Evolutionary conservation across 371 early-diverging fungal genomes (phyloP).

Genomic region (Actinomucor elegans): DNA sequence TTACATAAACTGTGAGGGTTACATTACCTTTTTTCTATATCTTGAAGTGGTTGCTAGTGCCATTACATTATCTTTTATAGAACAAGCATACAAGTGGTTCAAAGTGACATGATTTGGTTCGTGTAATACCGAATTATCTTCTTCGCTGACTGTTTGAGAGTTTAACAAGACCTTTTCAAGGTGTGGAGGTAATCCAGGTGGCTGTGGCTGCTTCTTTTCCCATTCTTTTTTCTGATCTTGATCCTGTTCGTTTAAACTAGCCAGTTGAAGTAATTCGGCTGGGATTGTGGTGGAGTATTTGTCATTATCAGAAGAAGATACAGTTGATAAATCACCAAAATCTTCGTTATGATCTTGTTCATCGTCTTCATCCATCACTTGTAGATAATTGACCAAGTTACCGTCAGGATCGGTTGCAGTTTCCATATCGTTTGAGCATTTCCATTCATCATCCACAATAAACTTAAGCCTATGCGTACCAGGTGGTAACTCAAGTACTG

Average conservation of each 20-base stretch:
- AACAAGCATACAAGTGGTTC: slow-evolving; percentile 95
- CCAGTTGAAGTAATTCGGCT: slow-evolving; percentile 41
- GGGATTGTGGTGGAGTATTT: slow-evolving; percentile 70
- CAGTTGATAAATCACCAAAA: slow-evolving; percentile 27
- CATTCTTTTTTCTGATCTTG: slow-evolving; percentile 23
- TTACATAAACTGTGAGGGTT: not conserved
- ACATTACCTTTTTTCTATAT: slow-evolving; percentile 80
- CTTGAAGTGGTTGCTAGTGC: slow-evolving; percentile 86
- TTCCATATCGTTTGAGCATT: slow-evolving; percentile 87
- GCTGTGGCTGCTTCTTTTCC: slow-evolving; percentile 57
- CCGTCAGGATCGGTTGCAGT: slow-evolving; percentile 94
- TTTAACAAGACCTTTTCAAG: slow-evolving; percentile 90
- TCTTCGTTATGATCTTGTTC: slow-evolving; percentile 53
- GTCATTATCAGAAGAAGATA: slow-evolving; percentile 50
- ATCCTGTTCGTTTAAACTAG: slow-evolving; percentile 21
- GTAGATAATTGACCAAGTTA: slow-evolving; percentile 92
- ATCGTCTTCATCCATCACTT: slow-evolving; percentile 67
- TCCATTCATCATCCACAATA: slow-evolving; percentile 98
- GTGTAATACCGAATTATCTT: slow-evolving; percentile 80
- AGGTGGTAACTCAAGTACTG: slow-evolving; percentile 84
- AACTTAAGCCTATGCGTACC: slow-evolving; percentile 96
- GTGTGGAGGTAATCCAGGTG: slow-evolving; percentile 90
- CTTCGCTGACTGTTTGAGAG: slow-evolving; percentile 61
- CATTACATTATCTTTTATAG: slow-evolving; percentile 95
- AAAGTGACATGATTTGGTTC: slow-evolving; percentile 93